phyloP scores from a whole-genome alignment of 2,329 filamentous ascomycete genomes.

The Fusarium continuum region DNA sequence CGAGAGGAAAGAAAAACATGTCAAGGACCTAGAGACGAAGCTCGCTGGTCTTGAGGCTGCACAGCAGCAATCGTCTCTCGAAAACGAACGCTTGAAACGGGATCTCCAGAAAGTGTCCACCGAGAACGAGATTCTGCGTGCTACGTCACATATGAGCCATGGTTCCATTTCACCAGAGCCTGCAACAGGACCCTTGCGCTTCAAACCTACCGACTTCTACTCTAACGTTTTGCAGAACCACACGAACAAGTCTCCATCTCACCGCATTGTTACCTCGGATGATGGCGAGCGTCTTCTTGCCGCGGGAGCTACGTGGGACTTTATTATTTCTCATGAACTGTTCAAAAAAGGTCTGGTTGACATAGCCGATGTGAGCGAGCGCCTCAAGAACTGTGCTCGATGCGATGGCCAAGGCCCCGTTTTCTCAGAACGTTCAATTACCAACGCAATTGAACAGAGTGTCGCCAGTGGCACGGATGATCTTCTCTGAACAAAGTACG shows the following conservation, averaged over 20 bases:
- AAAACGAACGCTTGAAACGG: conserved; percentile 87
- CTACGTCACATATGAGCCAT: conserved; percentile 66
- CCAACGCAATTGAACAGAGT: conserved; percentile 79
- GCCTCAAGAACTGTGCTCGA: conserved; percentile 76
- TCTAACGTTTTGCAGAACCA: conserved; percentile 69
- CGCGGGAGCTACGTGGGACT: conserved; percentile 85
- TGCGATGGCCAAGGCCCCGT: conserved; percentile 91
- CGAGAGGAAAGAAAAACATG: conserved; percentile 93
- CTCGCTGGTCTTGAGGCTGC: conserved; percentile 79
- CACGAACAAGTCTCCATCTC: conserved; percentile 69
- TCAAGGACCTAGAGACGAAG: conserved; percentile 91
- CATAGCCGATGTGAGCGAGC: conserved; percentile 81
- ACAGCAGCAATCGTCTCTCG: conserved; percentile 75
- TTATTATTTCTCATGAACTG: conserved; percentile 82
- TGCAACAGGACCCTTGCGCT: conserved; percentile 74
- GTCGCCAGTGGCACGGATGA: conserved; percentile 82
- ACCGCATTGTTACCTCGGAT: conserved; percentile 74
- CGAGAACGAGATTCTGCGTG: conserved; percentile 91
- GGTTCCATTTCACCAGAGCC: conserved; percentile 57
- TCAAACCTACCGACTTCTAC: conserved; percentile 77
- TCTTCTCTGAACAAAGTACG: conserved; percentile 56
- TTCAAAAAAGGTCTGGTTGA: conserved; percentile 83
- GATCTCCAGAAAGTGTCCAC: conserved; percentile 85
- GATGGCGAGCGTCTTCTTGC: conserved; percentile 75
- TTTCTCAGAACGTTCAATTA: conserved; percentile 80